Evolutionary conservation across 2,329 filamentous ascomycete species (phyloP).

Genomic region (Didymosphaeria variabile): DNA sequence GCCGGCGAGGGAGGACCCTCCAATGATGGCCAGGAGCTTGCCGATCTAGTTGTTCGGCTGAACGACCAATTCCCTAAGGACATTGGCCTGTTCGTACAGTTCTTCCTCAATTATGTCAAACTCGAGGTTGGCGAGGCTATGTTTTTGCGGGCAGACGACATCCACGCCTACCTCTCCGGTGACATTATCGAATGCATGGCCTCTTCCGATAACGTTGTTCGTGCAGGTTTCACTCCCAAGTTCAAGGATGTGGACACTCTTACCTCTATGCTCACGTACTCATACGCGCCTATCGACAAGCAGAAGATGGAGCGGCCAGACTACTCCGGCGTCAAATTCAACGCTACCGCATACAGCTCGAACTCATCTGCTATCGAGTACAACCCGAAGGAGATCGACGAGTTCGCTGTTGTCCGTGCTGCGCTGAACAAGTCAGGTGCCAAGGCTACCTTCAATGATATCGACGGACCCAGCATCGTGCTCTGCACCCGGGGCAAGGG

Average conservation of each 20-base stretch:
- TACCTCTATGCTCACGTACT: constrained; percentile 92
- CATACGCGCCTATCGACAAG: constrained; percentile 90
- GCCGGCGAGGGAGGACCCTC: constrained; percentile 75
- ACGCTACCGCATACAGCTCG: constrained; percentile 81
- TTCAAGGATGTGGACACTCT: constrained; percentile 96
- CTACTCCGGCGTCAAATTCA: constrained; percentile 86
- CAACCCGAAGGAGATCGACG: constrained; percentile 95
- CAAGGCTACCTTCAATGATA: constrained; percentile 86
- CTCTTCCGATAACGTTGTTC: constrained; percentile 97
- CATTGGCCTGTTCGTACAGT: constrained; percentile 92
- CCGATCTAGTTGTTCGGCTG: constrained; percentile 78
- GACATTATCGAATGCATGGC: constrained; percentile 99
- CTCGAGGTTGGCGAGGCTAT: constrained; percentile 90
- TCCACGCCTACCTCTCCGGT: constrained; percentile 91
- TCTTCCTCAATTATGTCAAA: constrained; percentile 96
- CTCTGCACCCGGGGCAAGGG: constrained; percentile 88
- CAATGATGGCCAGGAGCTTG: constrained; percentile 73
- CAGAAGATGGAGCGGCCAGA: constrained; percentile 90
- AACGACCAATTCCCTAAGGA: constrained; percentile 85
- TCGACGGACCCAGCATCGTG: constrained; percentile 89
- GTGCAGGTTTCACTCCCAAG: constrained; percentile 96
- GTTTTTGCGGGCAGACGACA: constrained; percentile 95
- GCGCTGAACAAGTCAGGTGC: constrained; percentile 74
- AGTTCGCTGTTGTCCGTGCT: constrained; percentile 89
- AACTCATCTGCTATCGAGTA: constrained; percentile 79